These are phyloP conservation scores for Auricularia sp. DNA, from an alignment of 768 basidiomycete species.

Conservation along the genomic window DNA sequence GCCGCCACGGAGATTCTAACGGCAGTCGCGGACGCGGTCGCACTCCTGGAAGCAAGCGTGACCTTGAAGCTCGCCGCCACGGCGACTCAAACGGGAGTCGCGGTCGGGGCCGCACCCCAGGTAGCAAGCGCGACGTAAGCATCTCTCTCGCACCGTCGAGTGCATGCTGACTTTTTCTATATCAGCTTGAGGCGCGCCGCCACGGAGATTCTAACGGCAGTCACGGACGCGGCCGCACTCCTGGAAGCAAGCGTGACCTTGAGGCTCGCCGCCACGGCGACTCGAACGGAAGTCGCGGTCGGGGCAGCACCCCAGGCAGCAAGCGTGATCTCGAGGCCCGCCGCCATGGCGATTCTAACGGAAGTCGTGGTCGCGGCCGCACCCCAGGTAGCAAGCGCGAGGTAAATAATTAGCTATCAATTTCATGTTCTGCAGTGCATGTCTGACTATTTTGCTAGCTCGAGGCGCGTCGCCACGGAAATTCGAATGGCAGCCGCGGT, in stretches of 20 bases:
- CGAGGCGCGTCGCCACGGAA: neutral
- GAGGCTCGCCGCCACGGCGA: neutral
- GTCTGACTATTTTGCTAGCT: neutral
- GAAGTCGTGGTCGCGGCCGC: neutral
- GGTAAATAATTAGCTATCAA: too few species aligned
- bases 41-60: neutral
- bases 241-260: neutral
- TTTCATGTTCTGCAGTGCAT: too few species aligned
- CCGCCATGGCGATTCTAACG: neutral
- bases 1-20: neutral
- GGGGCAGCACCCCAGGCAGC: neutral
- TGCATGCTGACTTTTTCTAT: too few species aligned
- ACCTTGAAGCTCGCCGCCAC: neutral
- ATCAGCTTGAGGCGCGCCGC: too few species aligned
- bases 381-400: neutral
- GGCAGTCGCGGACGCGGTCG: neutral
- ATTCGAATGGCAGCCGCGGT: neutral
- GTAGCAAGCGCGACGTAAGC: neutral
- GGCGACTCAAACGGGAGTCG: neutral
- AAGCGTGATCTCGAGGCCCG: neutral
- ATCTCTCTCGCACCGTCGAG: neutral
- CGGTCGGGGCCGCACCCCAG: neutral
- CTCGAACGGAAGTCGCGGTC: neutral
- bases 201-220: neutral
- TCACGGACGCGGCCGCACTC: neutral